Evolutionary conservation across 2,329 filamentous ascomycete genomes (phyloP), one percentile per base, ranked within the genome.

Genomic region (Colletotrichum tamarilloi): DNA sequence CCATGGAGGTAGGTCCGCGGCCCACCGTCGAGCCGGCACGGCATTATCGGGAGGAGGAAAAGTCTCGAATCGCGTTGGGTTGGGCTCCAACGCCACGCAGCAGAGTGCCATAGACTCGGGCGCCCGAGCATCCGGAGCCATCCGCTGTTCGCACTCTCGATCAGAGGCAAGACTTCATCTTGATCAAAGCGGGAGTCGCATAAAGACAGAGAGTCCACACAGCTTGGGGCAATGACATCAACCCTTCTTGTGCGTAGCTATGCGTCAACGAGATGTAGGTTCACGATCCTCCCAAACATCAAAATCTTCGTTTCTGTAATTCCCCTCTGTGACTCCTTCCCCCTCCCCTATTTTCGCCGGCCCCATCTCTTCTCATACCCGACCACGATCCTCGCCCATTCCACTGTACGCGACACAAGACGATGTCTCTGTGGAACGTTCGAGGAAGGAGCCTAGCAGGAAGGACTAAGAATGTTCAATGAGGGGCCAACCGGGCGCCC

Each of bases 331-430:
- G 12, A n/a, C 6, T 42, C 49, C 35, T 12, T 16, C 32, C 16
- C 16, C 19, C 46, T 46, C 35, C 52, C 30, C 19, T 28, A 19
- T 42, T 60, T 32, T 46, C 49, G 32, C 30, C 28, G 28, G n/a
- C 65, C 46, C 42, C 49, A n/a, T 56, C 57, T 46, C 49, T 24
- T 53, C 46, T 58, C 68, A 53, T 68, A 35, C 59, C 65, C 53
- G 65, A 42, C 69, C 69, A 30, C 69, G 65, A 56, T 56, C 53
- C 60, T 60, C 42, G 52, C 53, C 35, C 70, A 73, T 73, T 73
- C 70, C 70, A 70, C 60, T 70, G 59, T 68, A 66, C 70, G 70
- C 67, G 70, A 70, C 62, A 56, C 67, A 63, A 63, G 63, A 52
- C 67, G 62, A 55, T 26, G 49, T 66, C 67, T 67, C 60, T 60